phyloP scores from a whole-genome alignment of 257 asterid species.

The Fraxinus cuspidata region DNA sequence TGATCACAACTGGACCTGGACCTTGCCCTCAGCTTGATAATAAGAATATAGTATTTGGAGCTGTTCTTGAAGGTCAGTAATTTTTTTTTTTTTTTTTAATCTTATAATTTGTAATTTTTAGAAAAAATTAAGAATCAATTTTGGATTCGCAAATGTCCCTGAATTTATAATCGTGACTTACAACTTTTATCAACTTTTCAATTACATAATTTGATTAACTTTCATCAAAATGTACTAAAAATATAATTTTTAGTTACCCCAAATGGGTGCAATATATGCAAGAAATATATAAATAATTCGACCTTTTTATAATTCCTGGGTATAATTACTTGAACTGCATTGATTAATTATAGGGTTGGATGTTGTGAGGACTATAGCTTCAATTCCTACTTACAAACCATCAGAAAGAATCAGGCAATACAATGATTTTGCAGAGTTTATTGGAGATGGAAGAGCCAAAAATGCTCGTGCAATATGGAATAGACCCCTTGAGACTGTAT shows the following conservation, averaged over 20 bases:
- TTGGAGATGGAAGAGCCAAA: constrained; percentile 92
- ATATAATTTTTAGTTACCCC: too few relatives aligned
- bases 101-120: neutral
- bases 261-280: too few relatives aligned
- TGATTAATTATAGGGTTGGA: constrained; percentile 58
- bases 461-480: constrained; percentile 84
- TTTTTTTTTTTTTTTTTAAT: too few relatives aligned
- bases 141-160: too few relatives aligned
- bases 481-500: constrained; percentile 78
- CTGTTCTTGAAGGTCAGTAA: constrained; percentile 79
- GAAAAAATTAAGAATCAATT: too few relatives aligned
- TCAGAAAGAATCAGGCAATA: constrained; percentile 69
- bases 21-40: constrained; percentile 86
- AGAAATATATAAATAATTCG: too few relatives aligned
- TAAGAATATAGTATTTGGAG: constrained; percentile 84
- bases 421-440: constrained; percentile 80
- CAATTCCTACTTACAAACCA: constrained; percentile 80
- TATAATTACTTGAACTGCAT: neutral
- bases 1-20: constrained; percentile 92
- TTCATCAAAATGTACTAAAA: too few relatives aligned
- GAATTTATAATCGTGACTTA: too few relatives aligned
- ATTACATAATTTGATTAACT: too few relatives aligned
- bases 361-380: constrained; percentile 66
- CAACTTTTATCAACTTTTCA: too few relatives aligned
- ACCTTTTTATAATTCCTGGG: neutral